Percentiles rank a stretch among this genome's conserved stretches.
Conservation (phyloP, 2,329 filamentous ascomycete species). For the Kalaharituber pfeilii region DNA sequence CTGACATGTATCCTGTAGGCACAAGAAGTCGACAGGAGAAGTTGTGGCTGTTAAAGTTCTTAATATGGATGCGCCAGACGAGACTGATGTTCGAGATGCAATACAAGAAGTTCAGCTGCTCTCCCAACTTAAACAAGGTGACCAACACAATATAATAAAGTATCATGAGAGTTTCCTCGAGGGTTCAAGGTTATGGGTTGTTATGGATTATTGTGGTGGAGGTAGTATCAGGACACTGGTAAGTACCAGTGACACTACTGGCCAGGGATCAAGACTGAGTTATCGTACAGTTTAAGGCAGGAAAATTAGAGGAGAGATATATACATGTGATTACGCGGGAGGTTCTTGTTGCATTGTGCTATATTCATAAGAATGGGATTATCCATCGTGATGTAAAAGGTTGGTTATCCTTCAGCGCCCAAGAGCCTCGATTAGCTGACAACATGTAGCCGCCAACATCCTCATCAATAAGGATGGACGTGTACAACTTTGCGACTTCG, state of each 20-base stretch:
- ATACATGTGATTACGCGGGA: slow-evolving; percentile 51
- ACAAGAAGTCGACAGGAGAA: slow-evolving; percentile 25
- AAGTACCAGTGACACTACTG: slow-evolving; percentile 33
- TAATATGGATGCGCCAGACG: slow-evolving; percentile 63
- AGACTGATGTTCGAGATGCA: slow-evolving; percentile 51
- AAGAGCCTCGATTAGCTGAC: too few species aligned
- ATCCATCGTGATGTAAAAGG: slow-evolving; percentile 58
- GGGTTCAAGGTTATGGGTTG: slow-evolving; percentile 69
- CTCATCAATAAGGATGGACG: slow-evolving; percentile 58
- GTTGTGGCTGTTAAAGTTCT: slow-evolving; percentile 68
- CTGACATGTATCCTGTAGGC: too few species aligned
- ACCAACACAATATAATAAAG: slow-evolving; percentile 62
- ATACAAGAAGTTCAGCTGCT: slow-evolving; percentile 52
- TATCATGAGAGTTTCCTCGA: slow-evolving; percentile 64
- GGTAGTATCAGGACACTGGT: slow-evolving; percentile 58
- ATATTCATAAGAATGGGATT: slow-evolving; percentile 51
- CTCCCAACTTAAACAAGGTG: slow-evolving; percentile 53
- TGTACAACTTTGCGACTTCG: slow-evolving; percentile 72
- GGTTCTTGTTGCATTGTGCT: slow-evolving; percentile 46
- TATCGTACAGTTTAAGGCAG: slow-evolving; percentile 39
- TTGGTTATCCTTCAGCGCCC: slow-evolving; percentile 18
- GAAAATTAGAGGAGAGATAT: slow-evolving; percentile 51
- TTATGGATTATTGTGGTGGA: slow-evolving; percentile 71
- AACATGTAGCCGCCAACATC: slow-evolving; percentile 45
- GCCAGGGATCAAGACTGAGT: slow-evolving; percentile 16